A percentile compares a stretch with the other conserved stretches of the same genome.
phyloP scores from a whole-genome alignment of 257 asterid species.

The Leonotis leonurus region DNA sequence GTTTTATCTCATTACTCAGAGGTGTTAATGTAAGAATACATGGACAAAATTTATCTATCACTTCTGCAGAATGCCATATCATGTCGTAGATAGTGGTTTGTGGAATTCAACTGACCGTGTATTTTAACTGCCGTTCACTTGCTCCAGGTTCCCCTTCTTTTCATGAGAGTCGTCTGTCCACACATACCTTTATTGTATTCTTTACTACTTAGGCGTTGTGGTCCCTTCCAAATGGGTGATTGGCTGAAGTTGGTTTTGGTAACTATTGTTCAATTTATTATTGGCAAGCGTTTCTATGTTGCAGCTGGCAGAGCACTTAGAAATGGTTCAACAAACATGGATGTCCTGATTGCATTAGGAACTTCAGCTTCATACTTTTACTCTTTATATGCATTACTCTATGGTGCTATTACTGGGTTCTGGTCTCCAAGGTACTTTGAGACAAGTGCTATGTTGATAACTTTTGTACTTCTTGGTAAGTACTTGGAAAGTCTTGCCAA shows the following conservation, averaged over 20 bases:
- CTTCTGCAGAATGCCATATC: neutral
- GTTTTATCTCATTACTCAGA: neutral
- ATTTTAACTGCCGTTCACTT: slow-evolving; percentile 17
- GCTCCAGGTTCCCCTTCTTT: slow-evolving; percentile 77
- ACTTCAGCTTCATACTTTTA: slow-evolving; percentile 90
- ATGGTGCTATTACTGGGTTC: slow-evolving; percentile 83
- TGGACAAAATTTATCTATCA: neutral
- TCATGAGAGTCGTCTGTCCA: slow-evolving; percentile 86
- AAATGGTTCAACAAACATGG: slow-evolving; percentile 96
- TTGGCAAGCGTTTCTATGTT: slow-evolving; percentile 90
- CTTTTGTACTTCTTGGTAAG: slow-evolving; percentile 86
- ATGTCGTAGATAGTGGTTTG: neutral
- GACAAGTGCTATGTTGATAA: slow-evolving; percentile 91
- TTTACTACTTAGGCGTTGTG: slow-evolving; percentile 73
- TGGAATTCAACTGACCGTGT: slow-evolving; percentile 6
- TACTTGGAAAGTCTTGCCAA: slow-evolving; percentile 88
- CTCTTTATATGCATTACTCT: slow-evolving; percentile 73
- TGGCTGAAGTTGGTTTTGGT: slow-evolving; percentile 92
- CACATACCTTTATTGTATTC: slow-evolving; percentile 77
- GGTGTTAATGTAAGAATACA: neutral
- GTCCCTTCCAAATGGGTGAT: slow-evolving; percentile 93
- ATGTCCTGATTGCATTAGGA: slow-evolving; percentile 90
- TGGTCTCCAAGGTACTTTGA: slow-evolving; percentile 87
- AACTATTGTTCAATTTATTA: slow-evolving; percentile 69
- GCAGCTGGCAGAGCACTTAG: slow-evolving; percentile 94